Conservation (phyloP, 2,329 filamentous ascomycete genomes). For the Zymoseptoria pseudotritici region DNA sequence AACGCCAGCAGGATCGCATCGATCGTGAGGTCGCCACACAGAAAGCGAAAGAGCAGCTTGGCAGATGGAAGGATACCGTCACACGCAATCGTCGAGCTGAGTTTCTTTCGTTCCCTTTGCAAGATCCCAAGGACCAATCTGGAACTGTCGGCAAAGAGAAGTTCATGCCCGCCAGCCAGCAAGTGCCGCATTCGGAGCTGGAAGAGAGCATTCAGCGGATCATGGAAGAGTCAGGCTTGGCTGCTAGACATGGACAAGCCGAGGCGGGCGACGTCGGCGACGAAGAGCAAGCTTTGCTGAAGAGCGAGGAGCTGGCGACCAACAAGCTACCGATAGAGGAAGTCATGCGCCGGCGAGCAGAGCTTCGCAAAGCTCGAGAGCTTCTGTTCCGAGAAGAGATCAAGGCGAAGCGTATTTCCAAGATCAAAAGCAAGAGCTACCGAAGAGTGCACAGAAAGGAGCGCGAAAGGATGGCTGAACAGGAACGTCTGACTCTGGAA, state of each 20-base stretch:
- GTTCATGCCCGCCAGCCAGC: conserved; percentile 51
- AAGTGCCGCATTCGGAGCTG: conserved; percentile 67
- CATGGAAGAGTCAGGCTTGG: conserved; percentile 77
- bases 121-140: conserved; percentile 56
- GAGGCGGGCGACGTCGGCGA: conserved; percentile 48
- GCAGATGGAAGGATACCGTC: conserved; percentile 90
- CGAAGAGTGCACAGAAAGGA: conserved; percentile 84
- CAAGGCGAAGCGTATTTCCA: conserved; percentile 86
- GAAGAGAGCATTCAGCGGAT: conserved; percentile 83
- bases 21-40: conserved; percentile 77
- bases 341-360: conserved; percentile 62
- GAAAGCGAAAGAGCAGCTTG: conserved; percentile 84
- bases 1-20: conserved; percentile 76
- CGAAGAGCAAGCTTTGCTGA: conserved; percentile 58
- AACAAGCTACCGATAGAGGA: conserved; percentile 67
- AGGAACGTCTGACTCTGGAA: conserved; percentile 49
- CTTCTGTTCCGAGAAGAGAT: conserved; percentile 82
- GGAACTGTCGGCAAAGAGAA: conserved; percentile 55
- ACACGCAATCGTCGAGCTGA: conserved; percentile 89
- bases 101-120: conserved; percentile 78
- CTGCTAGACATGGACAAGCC: conserved; percentile 38
- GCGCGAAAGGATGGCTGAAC: conserved; percentile 51
- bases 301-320: conserved; percentile 61
- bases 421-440: conserved; percentile 97
- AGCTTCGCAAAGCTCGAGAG: conserved; percentile 74